Percentiles rank a stretch among this genome's conserved stretches.
phyloP scores from a whole-genome alignment of 805 yeast genomes.

The Teunomyces stri region DNA sequence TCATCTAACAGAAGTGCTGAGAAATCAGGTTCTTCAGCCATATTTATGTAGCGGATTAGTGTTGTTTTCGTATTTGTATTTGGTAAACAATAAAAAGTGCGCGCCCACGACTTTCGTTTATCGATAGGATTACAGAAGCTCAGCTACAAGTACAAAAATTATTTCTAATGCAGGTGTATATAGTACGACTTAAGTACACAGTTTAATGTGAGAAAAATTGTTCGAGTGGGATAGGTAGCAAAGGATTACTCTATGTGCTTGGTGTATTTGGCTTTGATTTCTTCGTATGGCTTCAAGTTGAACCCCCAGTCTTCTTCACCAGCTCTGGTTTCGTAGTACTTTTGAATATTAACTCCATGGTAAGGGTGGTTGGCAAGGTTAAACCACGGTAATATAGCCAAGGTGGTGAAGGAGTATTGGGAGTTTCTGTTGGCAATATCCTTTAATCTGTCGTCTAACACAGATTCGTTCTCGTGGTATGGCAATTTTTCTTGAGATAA shows the following conservation, averaged over 20 bases:
- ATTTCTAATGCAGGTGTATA: constrained; percentile 3
- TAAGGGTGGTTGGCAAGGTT: constrained; percentile 77
- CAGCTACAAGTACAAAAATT: too few relatives aligned
- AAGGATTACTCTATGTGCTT: constrained; percentile 20
- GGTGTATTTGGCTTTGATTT: constrained; percentile 39
- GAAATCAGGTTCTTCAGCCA: constrained; percentile 55
- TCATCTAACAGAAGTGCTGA: constrained; percentile 63
- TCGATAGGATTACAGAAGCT: not conserved
- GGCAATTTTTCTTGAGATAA: constrained; percentile 66
- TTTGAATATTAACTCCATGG: constrained; percentile 67
- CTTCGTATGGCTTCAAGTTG: constrained; percentile 48
- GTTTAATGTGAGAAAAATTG: not conserved
- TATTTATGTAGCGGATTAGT: constrained; percentile 4
- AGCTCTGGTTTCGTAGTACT: constrained; percentile 46
- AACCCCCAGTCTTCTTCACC: constrained; percentile 62
- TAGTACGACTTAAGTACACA: not conserved
- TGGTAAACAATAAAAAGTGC: constrained; percentile 1
- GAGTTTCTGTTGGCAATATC: constrained; percentile 77
- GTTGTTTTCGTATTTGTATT: not conserved
- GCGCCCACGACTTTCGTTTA: not conserved
- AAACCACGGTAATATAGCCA: constrained; percentile 76
- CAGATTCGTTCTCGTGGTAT: constrained; percentile 56
- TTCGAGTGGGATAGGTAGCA: not conserved
- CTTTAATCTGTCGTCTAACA: constrained; percentile 64
- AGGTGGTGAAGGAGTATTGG: constrained; percentile 59